phyloP scores from a whole-genome alignment of 176 grass and related monocot species.

The Rhynchospora tenuis region DNA sequence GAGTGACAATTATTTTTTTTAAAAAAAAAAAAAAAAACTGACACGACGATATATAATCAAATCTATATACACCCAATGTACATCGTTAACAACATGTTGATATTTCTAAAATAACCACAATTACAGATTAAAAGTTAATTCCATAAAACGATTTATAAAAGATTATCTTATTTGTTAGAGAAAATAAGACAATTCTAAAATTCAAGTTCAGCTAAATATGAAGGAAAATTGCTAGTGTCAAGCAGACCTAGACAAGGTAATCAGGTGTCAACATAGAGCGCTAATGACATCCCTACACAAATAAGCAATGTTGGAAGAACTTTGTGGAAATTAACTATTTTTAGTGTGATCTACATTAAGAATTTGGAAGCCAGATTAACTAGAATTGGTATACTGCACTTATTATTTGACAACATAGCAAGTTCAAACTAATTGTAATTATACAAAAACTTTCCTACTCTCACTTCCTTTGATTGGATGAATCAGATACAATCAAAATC shows the following conservation, averaged over 20 bases:
- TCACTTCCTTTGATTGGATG: background rate
- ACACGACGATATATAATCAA: background rate
- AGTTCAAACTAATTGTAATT: background rate
- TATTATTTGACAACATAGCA: slow-evolving; percentile 6
- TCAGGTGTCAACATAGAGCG: background rate
- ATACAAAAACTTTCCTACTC: background rate
- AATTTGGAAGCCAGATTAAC: background rate
- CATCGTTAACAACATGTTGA: background rate
- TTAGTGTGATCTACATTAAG: background rate
- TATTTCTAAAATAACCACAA: background rate
- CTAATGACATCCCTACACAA: background rate
- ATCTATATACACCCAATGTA: background rate
- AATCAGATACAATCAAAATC: background rate
- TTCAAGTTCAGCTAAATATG: background rate
- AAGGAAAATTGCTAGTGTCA: background rate
- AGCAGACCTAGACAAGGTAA: background rate
- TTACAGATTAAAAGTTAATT: background rate
- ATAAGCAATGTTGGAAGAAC: background rate
- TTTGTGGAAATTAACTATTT: background rate
- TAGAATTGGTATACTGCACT: background rate
- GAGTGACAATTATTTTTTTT: background rate
- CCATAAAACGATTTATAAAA: background rate
- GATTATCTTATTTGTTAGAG: background rate
- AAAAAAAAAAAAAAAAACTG: background rate
- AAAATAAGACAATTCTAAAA: background rate